Percentiles rank a stretch among this genome's conserved stretches.
Evolutionary conservation across 257 asterid genomes (phyloP).

Genomic region (Ehretia macrophylla): DNA sequence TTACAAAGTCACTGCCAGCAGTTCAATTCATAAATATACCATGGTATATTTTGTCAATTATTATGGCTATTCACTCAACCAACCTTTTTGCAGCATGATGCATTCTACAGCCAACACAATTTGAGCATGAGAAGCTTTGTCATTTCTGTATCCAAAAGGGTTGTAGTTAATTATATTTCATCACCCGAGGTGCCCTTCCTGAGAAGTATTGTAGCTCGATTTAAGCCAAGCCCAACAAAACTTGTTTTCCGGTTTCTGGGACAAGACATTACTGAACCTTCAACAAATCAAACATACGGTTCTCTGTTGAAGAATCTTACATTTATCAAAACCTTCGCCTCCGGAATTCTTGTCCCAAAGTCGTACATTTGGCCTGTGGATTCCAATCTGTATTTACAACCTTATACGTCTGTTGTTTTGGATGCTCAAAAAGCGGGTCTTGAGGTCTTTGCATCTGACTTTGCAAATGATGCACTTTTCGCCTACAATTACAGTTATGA

Average conservation of each 20-base stretch:
- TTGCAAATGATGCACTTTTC: conserved; percentile 41
- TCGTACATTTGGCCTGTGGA: conserved; percentile 57
- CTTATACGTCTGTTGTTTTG: conserved; percentile 47
- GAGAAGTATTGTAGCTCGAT: conserved; percentile 47
- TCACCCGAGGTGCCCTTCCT: conserved; percentile 88
- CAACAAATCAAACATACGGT: conserved; percentile 68
- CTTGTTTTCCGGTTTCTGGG: conserved; percentile 66
- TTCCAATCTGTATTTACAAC: conserved; percentile 37
- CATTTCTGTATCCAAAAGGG: conserved; percentile 45
- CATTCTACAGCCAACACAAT: conserved; percentile 69
- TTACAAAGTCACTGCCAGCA: too few species aligned
- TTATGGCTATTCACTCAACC: background rate
- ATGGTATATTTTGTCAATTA: too few species aligned
- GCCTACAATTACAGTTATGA: conserved; percentile 71
- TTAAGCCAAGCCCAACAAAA: conserved; percentile 46
- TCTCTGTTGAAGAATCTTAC: conserved; percentile 65
- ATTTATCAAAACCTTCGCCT: conserved; percentile 61
- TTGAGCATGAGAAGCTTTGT: conserved; percentile 69
- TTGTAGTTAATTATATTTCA: conserved; percentile 53
- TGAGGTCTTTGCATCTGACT: conserved; percentile 61
- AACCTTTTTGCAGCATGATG: conserved; percentile 48
- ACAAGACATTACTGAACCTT: conserved; percentile 47
- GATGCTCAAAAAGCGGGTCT: conserved; percentile 78
- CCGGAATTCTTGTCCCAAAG: conserved; percentile 86
- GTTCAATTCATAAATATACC: background rate